Evolutionary conservation across 179 eudicot genomes (phyloP), one percentile per base, ranked within the genome.

Genomic region (Camellia oleifera): DNA sequence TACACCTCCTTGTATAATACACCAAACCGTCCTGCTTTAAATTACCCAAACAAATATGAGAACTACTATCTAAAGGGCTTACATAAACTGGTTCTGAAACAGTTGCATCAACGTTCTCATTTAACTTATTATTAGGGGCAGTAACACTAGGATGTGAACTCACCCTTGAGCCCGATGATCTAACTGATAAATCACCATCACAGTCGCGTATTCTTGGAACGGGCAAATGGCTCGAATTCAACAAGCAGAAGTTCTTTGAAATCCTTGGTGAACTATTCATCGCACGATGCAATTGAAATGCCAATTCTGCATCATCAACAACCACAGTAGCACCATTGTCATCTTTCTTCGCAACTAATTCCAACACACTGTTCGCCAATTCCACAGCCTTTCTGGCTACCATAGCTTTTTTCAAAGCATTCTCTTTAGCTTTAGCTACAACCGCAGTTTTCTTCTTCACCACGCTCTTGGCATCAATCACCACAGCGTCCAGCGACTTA

Each of bases 261-360:
- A 86, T 89, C 79, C 93, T 88, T n/a, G 88, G 91, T 4, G 98
- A 94, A 81, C 93, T 88, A 76, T 92, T 94, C 84, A 94, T 91
- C 0, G 88, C 89, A 75, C 95, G 86, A 80, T 91, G 97, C 86
- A 94, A 85, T 79, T 79, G 85, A 77, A 90, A 82, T 10, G 97
- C 95, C 85, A 94, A 79, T 74, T 86, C 84, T 2, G 84, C 86
- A 79, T 91, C 97, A 76, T 84, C 88, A 57, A 77, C 85, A 77
- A 77, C 83, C 78, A 13, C 67, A 45, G 64, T 12, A 20, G 77
- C 72, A 40, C 69, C 56, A 54, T 61, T 76, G 56, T 23, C 82
- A 62, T 61, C 78, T 40, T 82, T 77, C 79, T 77, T 60, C 4
- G 77, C 77, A 65, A 83, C 85, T 50, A 86, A 32, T 72, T 75